Conservation (phyloP, 345 rosid species). For the Hirschfeldia incana region DNA sequence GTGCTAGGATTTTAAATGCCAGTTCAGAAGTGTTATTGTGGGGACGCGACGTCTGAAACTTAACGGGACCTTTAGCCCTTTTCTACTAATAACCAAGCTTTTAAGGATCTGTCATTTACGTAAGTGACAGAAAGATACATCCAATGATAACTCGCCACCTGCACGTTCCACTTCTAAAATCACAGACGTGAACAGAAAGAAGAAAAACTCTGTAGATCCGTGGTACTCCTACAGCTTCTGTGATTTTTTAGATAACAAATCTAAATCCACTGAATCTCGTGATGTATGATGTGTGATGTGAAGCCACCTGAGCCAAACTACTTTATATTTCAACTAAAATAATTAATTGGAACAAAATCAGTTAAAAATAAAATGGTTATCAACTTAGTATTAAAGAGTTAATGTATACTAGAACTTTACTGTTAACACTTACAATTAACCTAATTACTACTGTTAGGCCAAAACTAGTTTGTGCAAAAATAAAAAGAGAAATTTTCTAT, state of each 20-base stretch:
- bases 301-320: slow-evolving; percentile 15
- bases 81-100: slow-evolving; percentile 2
- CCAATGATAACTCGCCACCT: slow-evolving; percentile 16
- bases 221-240: slow-evolving; percentile 35
- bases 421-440: too few species aligned
- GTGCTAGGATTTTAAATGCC: slow-evolving; percentile 24
- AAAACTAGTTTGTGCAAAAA: too few species aligned
- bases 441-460: too few species aligned
- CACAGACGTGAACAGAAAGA: slow-evolving; percentile 32
- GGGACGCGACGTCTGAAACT: not conserved
- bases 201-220: slow-evolving; percentile 37
- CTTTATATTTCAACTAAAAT: not conserved
- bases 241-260: slow-evolving; percentile 13
- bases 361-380: not conserved
- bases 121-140: slow-evolving; percentile 22
- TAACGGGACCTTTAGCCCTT: slow-evolving; percentile 22
- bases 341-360: not conserved
- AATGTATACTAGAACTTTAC: too few species aligned
- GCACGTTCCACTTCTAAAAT: slow-evolving; percentile 16
- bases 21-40: not conserved
- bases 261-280: slow-evolving; percentile 36
- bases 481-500: too few species aligned
- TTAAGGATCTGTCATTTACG: slow-evolving; percentile 39
- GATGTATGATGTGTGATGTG: slow-evolving; percentile 14
- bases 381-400: too few species aligned